Percentiles rank a stretch among this genome's conserved stretches.
phyloP scores from a whole-genome alignment of 352 stramenopile species.

The Blastocystis sp. region DNA sequence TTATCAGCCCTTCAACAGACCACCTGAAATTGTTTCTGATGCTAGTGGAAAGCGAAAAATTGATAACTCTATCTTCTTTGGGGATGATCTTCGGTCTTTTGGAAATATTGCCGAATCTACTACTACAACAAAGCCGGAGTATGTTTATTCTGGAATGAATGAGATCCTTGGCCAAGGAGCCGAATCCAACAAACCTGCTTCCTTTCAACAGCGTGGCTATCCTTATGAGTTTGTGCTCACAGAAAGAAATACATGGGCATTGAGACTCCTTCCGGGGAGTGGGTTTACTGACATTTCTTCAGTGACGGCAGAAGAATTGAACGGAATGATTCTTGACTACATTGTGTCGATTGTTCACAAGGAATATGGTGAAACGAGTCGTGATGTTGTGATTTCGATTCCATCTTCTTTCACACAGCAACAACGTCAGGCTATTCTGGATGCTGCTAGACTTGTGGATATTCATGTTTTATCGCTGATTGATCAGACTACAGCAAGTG shows the following conservation, averaged over 20 bases:
- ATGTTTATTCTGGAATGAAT: constrained; percentile 11
- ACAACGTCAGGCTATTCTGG: constrained; percentile 24
- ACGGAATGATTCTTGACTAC: constrained; percentile 32
- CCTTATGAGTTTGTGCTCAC: constrained; percentile 23
- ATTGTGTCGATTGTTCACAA: constrained; percentile 6
- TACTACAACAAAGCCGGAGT: neutral
- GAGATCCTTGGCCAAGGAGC: constrained; percentile 12
- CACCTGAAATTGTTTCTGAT: neutral
- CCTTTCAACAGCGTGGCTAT: neutral
- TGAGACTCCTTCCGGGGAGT: neutral
- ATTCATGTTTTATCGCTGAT: constrained; percentile 14
- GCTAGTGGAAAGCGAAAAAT: constrained; percentile 32
- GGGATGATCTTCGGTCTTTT: neutral
- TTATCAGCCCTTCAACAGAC: neutral
- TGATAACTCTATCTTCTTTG: constrained; percentile 13
- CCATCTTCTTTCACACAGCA: constrained; percentile 1
- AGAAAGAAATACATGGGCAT: constrained; percentile 8
- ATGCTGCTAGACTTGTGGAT: constrained; percentile 3
- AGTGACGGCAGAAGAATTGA: constrained; percentile 15
- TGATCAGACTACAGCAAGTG: constrained; percentile 46
- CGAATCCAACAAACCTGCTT: neutral
- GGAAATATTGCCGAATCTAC: constrained; percentile 9
- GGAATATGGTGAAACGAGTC: neutral
- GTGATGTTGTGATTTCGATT: constrained; percentile 31
- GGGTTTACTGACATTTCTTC: neutral